Percentiles rank a stretch among this genome's conserved stretches.
Evolutionary conservation across 1,139 yeast species (phyloP).

Genomic region (Kodamaea fungicola): DNA sequence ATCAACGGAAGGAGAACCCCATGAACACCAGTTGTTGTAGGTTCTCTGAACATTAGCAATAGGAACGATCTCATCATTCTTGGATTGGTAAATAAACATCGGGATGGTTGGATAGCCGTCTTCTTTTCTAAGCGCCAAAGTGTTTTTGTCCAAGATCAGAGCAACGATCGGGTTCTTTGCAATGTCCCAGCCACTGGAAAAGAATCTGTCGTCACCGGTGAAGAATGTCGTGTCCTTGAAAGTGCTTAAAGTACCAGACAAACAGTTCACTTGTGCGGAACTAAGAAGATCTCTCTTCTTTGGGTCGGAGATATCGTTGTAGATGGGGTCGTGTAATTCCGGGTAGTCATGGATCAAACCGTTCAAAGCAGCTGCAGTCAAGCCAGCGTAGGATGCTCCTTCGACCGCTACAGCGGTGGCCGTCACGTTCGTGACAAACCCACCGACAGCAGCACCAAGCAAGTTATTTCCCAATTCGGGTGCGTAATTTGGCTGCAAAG

Average conservation of each 20-base stretch:
- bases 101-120: conserved; percentile 17
- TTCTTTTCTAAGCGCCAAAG: conserved; percentile 5
- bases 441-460: conserved; percentile 32
- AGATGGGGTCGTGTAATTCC: conserved; percentile 4
- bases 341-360: conserved; percentile 30
- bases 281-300: neutral
- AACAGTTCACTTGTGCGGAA: conserved; percentile 5
- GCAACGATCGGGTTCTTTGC: conserved; percentile 7
- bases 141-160: conserved; percentile 5
- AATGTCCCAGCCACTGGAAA: conserved; percentile 14
- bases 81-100: conserved; percentile 17
- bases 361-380: conserved; percentile 20
- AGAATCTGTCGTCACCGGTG: conserved; percentile 15
- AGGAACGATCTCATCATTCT: conserved; percentile 18
- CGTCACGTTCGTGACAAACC: conserved; percentile 23
- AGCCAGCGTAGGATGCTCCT: conserved; percentile 23
- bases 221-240: conserved; percentile 14
- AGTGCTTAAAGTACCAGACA: conserved; percentile 3
- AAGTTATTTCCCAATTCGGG: conserved; percentile 23
- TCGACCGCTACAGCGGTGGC: conserved; percentile 18
- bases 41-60: conserved; percentile 10
- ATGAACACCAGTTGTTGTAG: conserved; percentile 15
- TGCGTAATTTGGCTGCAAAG: conserved; percentile 28
- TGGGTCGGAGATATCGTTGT: neutral
- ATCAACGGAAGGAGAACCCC: conserved; percentile 15